phyloP scores from a whole-genome alignment of 371 early-diverging fungal genomes.

The Dichotomocladium elegans region DNA sequence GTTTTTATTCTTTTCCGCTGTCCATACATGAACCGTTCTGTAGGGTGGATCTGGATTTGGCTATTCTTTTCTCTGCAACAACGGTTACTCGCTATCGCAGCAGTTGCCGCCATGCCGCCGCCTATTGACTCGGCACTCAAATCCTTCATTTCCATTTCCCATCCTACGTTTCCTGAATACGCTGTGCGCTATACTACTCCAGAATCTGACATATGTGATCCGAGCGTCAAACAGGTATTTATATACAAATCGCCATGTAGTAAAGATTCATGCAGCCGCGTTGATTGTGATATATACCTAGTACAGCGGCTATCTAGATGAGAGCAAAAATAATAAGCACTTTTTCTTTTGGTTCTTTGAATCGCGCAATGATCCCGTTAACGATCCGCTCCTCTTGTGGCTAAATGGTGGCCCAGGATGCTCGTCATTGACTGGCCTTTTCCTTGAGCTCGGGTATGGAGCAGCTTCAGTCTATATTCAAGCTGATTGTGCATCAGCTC shows the following conservation, averaged over 20 bases:
- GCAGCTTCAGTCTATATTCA: not conserved
- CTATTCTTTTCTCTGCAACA: not conserved
- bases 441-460: conserved; percentile 66
- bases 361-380: conserved; percentile 57
- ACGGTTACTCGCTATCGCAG: no score
- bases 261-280: not conserved
- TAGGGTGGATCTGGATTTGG: not conserved
- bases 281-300: conserved; percentile 7
- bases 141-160: conserved; percentile 2
- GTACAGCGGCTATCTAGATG: conserved; percentile 77
- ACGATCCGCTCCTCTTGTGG: conserved; percentile 73
- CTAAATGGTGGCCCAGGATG: conserved; percentile 83
- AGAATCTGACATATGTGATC: conserved; percentile 22
- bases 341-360: conserved; percentile 79
- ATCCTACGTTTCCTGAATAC: conserved; percentile 4
- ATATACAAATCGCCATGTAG: not conserved
- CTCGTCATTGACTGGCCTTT: conserved; percentile 67
- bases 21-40: no score
- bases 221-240: conserved; percentile 32
- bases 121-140: no score
- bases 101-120: no score
- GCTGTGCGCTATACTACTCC: conserved; percentile 3
- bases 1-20: no score
- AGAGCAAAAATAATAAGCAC: conserved; percentile 53
- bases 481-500: no score